Percentiles rank a stretch among this genome's conserved stretches.
Evolutionary conservation across 768 basidiomycete species (phyloP).

Genomic region (Nidularia sp.): DNA sequence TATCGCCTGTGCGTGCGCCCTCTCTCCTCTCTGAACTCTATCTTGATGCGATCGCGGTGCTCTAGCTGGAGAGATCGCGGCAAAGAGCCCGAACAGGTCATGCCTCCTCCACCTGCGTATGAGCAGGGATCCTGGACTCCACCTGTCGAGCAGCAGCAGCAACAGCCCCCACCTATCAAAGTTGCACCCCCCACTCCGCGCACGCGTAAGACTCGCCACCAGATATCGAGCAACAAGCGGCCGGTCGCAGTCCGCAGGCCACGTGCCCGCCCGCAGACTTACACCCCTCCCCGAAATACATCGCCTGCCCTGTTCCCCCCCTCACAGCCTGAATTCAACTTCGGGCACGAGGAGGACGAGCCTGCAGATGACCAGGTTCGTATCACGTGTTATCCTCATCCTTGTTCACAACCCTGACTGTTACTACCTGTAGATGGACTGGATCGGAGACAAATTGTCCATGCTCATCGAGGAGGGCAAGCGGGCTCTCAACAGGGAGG

Average conservation of each 20-base stretch:
- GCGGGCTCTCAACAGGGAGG: slow-evolving; percentile 69
- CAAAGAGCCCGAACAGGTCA: slow-evolving; percentile 37
- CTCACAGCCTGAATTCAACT: slow-evolving; percentile 39
- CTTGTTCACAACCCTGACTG: background rate
- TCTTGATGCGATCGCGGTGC: background rate
- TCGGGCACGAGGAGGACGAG: slow-evolving; percentile 26
- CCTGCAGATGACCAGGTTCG: slow-evolving; percentile 39
- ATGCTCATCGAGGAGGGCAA: slow-evolving; percentile 77
- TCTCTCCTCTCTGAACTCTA: background rate
- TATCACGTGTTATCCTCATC: background rate
- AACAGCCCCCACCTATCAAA: slow-evolving; percentile 17
- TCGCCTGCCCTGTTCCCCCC: slow-evolving; percentile 8
- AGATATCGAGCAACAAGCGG: slow-evolving; percentile 24
- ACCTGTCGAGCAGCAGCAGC: slow-evolving; percentile 18
- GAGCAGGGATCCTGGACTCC: slow-evolving; percentile 55
- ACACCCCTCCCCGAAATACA: slow-evolving; percentile 15
- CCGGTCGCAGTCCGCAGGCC: slow-evolving; percentile 23
- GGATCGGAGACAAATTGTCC: slow-evolving; percentile 70
- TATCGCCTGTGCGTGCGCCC: slow-evolving; percentile 69
- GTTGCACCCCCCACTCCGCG: slow-evolving; percentile 33
- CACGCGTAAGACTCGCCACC: slow-evolving; percentile 30
- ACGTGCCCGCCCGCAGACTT: slow-evolving; percentile 14
- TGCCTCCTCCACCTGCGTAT: slow-evolving; percentile 61
- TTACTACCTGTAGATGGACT: slow-evolving; percentile 58
- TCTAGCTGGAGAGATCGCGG: slow-evolving; percentile 77